Evolutionary conservation across 768 basidiomycete species (phyloP).

Genomic region (Amylocystis lapponica): DNA sequence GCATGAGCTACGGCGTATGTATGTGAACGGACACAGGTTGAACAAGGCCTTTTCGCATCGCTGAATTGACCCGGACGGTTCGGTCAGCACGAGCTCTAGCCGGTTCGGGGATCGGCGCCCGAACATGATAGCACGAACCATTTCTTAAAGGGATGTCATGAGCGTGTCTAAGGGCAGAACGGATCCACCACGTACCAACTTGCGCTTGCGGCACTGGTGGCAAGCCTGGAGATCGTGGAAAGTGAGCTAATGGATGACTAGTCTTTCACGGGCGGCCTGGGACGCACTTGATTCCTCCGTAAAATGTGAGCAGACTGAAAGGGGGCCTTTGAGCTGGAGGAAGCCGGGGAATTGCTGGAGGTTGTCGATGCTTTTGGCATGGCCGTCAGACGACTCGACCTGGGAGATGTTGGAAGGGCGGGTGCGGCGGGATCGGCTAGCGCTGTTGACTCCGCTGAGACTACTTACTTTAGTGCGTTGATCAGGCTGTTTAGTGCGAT

Average conservation of each 20-base stretch:
- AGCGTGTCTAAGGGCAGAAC: not conserved
- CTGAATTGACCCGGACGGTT: constrained; percentile 32
- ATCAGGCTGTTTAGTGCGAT: no score
- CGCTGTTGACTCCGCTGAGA: no score
- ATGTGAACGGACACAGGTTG: constrained; percentile 73
- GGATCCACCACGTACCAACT: constrained; percentile 33
- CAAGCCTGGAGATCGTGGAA: constrained; percentile 34
- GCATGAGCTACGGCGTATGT: constrained; percentile 62
- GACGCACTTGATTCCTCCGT: constrained; percentile 29
- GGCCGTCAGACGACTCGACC: no score
- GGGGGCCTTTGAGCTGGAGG: no score
- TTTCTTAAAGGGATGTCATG: constrained; percentile 36
- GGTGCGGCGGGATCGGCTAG: no score
- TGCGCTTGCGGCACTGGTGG: constrained; percentile 64
- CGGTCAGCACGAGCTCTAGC: constrained; percentile 8
- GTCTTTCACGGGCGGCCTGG: not conserved
- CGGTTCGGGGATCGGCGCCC: constrained; percentile 16
- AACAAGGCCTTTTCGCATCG: constrained; percentile 72
- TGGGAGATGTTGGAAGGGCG: no score
- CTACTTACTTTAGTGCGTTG: no score
- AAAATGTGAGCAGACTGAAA: constrained; percentile 16
- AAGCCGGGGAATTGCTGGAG: no score
- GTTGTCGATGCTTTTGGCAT: no score
- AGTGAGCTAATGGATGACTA: not conserved
- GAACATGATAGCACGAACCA: constrained; percentile 36